These are phyloP conservation scores for Evernia prunastri DNA, from an alignment of 495 filamentous ascomycete genomes.

Conservation along the genomic window DNA sequence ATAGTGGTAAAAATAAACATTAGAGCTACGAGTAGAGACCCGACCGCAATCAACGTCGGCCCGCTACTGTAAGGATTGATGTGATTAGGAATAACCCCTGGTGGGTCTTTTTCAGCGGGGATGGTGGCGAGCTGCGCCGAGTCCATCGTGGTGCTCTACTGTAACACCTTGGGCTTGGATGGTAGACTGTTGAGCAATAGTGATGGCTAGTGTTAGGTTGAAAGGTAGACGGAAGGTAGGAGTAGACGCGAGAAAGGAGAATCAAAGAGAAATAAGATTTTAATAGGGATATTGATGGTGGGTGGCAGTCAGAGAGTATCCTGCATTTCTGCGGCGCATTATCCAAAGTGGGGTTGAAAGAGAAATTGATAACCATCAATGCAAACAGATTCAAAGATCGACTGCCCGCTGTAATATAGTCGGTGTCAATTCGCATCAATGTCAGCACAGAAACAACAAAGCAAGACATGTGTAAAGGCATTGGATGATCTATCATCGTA, in stretches of 20 bases:
- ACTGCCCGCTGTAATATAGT: no score
- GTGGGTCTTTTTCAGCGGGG: conserved; percentile 1
- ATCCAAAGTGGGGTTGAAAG: no score
- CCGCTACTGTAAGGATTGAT: conserved; percentile 10
- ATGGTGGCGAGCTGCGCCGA: background rate
- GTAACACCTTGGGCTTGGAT: background rate
- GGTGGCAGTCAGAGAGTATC: no score
- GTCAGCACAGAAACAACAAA: no score
- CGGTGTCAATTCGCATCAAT: no score
- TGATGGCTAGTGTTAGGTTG: background rate
- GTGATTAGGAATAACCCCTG: conserved; percentile 12
- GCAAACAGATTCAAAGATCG: no score
- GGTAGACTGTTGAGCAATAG: background rate
- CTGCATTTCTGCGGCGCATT: no score
- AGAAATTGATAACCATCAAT: no score
- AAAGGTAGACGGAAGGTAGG: background rate
- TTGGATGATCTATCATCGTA: no score
- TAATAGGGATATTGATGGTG: no score
- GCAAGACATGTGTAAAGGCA: no score
- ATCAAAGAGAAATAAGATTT: background rate
- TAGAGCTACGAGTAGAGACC: conserved; percentile 8
- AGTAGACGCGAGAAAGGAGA: background rate
- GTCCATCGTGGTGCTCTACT: background rate
- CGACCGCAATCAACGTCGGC: conserved; percentile 2
- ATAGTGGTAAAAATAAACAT: conserved; percentile 5